Evolutionary conservation across 352 stramenopile species (phyloP).

Genomic region (Phytopythium litorale): DNA sequence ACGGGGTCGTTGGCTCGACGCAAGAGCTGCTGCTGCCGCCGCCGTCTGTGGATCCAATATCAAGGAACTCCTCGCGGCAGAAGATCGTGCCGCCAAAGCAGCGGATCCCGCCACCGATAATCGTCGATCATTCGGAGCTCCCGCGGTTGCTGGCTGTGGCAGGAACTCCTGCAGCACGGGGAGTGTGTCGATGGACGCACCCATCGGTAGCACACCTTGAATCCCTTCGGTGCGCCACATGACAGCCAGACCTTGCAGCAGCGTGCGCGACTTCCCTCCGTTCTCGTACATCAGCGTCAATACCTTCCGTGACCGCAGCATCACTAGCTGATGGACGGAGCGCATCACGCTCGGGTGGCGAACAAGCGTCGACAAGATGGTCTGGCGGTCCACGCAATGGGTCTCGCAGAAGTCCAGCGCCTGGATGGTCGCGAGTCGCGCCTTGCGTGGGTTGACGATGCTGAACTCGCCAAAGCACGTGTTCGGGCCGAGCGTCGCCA

Average conservation of each 20-base stretch:
- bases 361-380: slow-evolving; percentile 45
- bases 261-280: slow-evolving; percentile 46
- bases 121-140: neutral
- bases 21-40: neutral
- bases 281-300: slow-evolving; percentile 52
- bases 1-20: neutral
- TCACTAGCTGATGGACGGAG: slow-evolving; percentile 50
- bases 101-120: neutral
- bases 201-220: slow-evolving; percentile 35
- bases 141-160: neutral
- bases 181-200: slow-evolving; percentile 22
- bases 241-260: slow-evolving; percentile 58
- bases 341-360: slow-evolving; percentile 55
- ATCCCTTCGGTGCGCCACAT: slow-evolving; percentile 61
- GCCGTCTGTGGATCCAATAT: neutral
- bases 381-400: slow-evolving; percentile 48
- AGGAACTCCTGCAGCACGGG: slow-evolving; percentile 48
- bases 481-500: slow-evolving; percentile 63
- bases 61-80: neutral
- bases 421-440: slow-evolving; percentile 69
- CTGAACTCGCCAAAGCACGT: slow-evolving; percentile 82
- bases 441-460: slow-evolving; percentile 66
- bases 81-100: neutral
- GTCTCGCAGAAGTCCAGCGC: slow-evolving; percentile 80
- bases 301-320: slow-evolving; percentile 50